These are phyloP conservation scores for Tripterygium wilfordii DNA, from an alignment of 177 flowering plant species.

Conservation along the genomic window DNA sequence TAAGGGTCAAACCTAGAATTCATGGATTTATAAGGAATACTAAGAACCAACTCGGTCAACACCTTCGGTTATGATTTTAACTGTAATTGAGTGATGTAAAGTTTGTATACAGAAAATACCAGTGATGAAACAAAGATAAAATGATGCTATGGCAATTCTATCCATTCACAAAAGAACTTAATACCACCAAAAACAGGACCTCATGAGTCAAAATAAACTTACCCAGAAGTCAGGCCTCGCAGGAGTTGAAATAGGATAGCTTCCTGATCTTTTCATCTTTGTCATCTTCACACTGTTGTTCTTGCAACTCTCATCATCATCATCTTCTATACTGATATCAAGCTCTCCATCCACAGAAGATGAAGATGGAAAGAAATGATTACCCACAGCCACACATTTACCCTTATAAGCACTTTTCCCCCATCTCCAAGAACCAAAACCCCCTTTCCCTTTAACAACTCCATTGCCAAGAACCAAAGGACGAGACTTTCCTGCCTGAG, in stretches of 20 bases:
- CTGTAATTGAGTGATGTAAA: neutral
- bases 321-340: conserved; percentile 1
- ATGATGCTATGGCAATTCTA: too few relatives aligned
- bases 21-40: too few relatives aligned
- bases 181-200: neutral
- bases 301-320: conserved; percentile 3
- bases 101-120: neutral
- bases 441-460: conserved; percentile 18
- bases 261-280: conserved; percentile 22
- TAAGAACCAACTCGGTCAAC: too few relatives aligned
- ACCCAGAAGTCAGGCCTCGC: conserved; percentile 42
- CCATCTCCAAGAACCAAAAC: conserved; percentile 30
- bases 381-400: conserved; percentile 17
- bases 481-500: conserved; percentile 18
- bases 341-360: conserved; percentile 13
- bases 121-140: too few relatives aligned
- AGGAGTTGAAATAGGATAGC: conserved; percentile 15
- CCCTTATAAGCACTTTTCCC: conserved; percentile 15
- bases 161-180: too few relatives aligned
- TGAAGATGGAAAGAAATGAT: conserved; percentile 27
- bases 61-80: too few relatives aligned
- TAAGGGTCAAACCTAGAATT: too few relatives aligned
- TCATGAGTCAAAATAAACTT: conserved; percentile 4
- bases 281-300: conserved; percentile 8
- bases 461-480: conserved; percentile 30